A percentile compares a stretch with the other conserved stretches of the same genome.
Conservation (phyloP, 2,329 filamentous ascomycete species). For the Trichophyton equinum region DNA sequence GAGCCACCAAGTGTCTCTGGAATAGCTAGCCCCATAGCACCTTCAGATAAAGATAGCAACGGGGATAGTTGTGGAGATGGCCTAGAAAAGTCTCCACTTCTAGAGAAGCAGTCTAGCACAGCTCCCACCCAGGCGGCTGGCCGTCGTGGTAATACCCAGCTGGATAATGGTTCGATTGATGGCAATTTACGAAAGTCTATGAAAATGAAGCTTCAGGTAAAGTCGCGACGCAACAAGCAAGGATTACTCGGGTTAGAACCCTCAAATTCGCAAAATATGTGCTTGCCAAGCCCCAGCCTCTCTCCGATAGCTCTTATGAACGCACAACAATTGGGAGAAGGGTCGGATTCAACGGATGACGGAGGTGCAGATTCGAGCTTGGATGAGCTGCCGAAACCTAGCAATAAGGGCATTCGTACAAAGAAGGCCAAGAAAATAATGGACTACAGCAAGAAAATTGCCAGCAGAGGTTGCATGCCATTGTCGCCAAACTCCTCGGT, state of each 20-base stretch:
- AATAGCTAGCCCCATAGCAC: not conserved
- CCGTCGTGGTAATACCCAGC: not conserved
- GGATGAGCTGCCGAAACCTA: conserved; percentile 35
- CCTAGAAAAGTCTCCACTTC: not conserved
- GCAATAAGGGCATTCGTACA: not conserved
- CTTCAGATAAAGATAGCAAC: not conserved
- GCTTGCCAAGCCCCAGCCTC: conserved; percentile 83
- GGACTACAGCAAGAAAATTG: conserved; percentile 14
- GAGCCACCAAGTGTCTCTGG: not conserved
- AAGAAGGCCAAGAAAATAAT: conserved; percentile 2
- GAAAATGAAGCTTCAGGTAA: not conserved
- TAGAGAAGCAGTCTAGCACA: not conserved
- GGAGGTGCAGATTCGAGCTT: conserved; percentile 33
- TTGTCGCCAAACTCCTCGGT: conserved; percentile 32
- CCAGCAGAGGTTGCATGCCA: conserved; percentile 29
- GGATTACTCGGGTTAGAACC: not conserved
- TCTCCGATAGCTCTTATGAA: conserved; percentile 77
- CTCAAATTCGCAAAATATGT: conserved; percentile 50
- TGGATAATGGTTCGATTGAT: not conserved
- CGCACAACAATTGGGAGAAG: conserved; percentile 32
- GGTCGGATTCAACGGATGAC: conserved; percentile 30
- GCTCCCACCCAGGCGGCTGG: not conserved
- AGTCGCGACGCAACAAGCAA: not conserved
- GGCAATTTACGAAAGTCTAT: not conserved
- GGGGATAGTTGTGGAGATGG: not conserved